These are phyloP conservation scores for Martiniozyma asiatica DNA, from an alignment of 1,139 yeast genomes.

Conservation along the genomic window DNA sequence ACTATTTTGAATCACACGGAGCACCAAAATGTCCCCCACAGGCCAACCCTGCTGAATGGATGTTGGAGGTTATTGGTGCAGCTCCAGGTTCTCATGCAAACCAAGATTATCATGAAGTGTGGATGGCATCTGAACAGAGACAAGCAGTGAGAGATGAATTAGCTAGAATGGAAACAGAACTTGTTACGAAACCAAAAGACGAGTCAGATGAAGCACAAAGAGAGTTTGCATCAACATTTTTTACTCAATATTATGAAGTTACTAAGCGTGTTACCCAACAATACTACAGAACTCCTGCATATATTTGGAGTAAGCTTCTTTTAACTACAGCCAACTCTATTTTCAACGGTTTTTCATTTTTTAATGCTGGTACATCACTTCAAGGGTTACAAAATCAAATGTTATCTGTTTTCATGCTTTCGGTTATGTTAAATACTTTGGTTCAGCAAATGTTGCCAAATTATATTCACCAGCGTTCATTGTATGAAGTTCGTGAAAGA, in stretches of 20 bases:
- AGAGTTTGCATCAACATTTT: slow-evolving; percentile 38
- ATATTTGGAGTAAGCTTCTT: slow-evolving; percentile 54
- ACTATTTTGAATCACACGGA: slow-evolving; percentile 38
- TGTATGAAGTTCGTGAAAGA: slow-evolving; percentile 85
- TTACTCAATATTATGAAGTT: slow-evolving; percentile 40
- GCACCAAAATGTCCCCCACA: slow-evolving; percentile 32
- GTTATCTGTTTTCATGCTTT: slow-evolving; percentile 61
- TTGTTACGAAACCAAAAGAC: slow-evolving; percentile 11
- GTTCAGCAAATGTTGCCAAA: slow-evolving; percentile 67
- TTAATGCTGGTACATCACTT: slow-evolving; percentile 46
- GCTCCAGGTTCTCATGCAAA: slow-evolving; percentile 42
- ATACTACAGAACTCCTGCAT: slow-evolving; percentile 67
- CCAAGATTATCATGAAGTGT: slow-evolving; percentile 36
- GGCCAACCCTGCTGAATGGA: slow-evolving; percentile 62
- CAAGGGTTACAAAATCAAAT: slow-evolving; percentile 55
- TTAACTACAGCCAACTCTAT: slow-evolving; percentile 39
- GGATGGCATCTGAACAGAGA: slow-evolving; percentile 31
- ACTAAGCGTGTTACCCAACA: slow-evolving; percentile 46
- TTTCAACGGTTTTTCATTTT: slow-evolving; percentile 68
- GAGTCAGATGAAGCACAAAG: slow-evolving; percentile 26
- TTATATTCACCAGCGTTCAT: slow-evolving; percentile 58
- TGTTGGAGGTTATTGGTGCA: slow-evolving; percentile 53
- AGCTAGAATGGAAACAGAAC: slow-evolving; percentile 18
- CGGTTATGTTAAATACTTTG: slow-evolving; percentile 48
- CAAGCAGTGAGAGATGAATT: slow-evolving; percentile 18